These are phyloP conservation scores for Tetrapisispora fleetii DNA, from an alignment of 805 yeast species.

Conservation along the genomic window DNA sequence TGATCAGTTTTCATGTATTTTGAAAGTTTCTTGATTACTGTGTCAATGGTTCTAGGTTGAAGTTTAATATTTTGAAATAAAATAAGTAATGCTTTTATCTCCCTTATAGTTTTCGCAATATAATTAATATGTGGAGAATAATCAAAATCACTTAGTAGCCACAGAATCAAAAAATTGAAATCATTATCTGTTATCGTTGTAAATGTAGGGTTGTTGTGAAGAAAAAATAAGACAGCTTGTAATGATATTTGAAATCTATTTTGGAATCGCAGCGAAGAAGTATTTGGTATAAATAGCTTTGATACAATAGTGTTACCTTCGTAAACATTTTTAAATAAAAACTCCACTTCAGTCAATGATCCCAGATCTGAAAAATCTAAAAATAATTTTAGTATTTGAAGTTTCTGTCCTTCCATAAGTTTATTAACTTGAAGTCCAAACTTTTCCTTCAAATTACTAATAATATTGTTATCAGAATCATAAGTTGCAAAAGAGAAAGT, in stretches of 20 bases:
- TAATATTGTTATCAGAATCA: slow-evolving; percentile 8
- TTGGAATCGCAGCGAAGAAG: slow-evolving; percentile 7
- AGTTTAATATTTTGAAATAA: slow-evolving; percentile 2
- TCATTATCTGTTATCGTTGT: slow-evolving; percentile 4
- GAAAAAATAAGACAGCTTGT: slow-evolving; percentile 4
- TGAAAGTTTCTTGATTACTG: slow-evolving; percentile 4
- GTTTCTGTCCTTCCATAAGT: neutral
- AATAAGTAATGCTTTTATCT: slow-evolving; percentile 11
- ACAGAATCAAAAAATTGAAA: slow-evolving; percentile 9
- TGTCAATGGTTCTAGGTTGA: neutral
- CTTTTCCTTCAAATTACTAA: slow-evolving; percentile 4
- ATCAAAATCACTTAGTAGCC: slow-evolving; percentile 16
- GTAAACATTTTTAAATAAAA: slow-evolving; percentile 1
- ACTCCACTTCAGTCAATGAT: slow-evolving; percentile 5
- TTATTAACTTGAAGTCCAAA: slow-evolving; percentile 8
- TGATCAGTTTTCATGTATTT: slow-evolving; percentile 3
- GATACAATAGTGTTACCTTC: neutral
- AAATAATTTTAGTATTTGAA: slow-evolving; percentile 7
- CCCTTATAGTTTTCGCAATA: slow-evolving; percentile 12
- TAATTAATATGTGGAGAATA: slow-evolving; percentile 3
- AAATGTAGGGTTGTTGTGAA: slow-evolving; percentile 2
- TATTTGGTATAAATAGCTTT: neutral
- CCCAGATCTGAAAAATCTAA: slow-evolving; percentile 15
- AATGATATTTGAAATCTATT: slow-evolving; percentile 12
- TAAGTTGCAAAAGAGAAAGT: slow-evolving; percentile 13